Conservation (phyloP, 2,329 filamentous ascomycete species). For the Fusarium keratoplasticum region DNA sequence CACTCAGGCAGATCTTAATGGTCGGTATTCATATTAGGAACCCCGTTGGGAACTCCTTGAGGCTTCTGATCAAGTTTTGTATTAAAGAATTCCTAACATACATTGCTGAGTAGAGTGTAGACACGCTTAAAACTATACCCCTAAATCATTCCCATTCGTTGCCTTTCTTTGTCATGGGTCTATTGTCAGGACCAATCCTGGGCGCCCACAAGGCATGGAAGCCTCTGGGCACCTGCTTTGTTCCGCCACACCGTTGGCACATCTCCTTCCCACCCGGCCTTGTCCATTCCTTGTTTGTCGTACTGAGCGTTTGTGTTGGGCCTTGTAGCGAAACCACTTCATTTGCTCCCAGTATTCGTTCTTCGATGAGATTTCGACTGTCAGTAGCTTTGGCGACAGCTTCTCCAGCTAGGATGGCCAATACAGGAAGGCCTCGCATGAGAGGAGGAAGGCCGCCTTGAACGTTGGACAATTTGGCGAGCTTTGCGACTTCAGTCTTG, state of each 20-base stretch:
- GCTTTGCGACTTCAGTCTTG: slow-evolving; percentile 28
- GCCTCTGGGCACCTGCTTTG: not conserved
- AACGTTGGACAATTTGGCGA: slow-evolving; percentile 32
- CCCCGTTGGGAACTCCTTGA: not conserved
- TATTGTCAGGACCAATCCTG: not conserved
- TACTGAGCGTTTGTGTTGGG: fast-evolving
- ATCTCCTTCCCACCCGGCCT: slow-evolving; percentile 14
- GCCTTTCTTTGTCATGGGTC: not conserved
- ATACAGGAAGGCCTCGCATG: slow-evolving; percentile 30
- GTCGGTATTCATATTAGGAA: not conserved
- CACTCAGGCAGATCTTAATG: not conserved
- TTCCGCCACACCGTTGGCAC: slow-evolving; percentile 11
- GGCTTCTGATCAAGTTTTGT: not conserved
- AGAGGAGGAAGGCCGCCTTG: slow-evolving; percentile 33
- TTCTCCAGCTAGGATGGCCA: slow-evolving; percentile 32
- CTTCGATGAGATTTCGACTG: slow-evolving; percentile 27
- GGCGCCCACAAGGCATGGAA: not conserved
- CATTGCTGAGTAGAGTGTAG: not conserved
- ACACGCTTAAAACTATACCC: not conserved
- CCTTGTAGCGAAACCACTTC: slow-evolving; percentile 11
- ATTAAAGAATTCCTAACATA: not conserved
- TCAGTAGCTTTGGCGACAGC: slow-evolving; percentile 27
- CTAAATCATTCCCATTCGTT: not conserved
- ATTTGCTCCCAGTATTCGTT: slow-evolving; percentile 24
- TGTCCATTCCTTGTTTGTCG: not conserved